Conservation (phyloP, 2,329 filamentous ascomycete species). For the Alternaria triticimaculans region DNA sequence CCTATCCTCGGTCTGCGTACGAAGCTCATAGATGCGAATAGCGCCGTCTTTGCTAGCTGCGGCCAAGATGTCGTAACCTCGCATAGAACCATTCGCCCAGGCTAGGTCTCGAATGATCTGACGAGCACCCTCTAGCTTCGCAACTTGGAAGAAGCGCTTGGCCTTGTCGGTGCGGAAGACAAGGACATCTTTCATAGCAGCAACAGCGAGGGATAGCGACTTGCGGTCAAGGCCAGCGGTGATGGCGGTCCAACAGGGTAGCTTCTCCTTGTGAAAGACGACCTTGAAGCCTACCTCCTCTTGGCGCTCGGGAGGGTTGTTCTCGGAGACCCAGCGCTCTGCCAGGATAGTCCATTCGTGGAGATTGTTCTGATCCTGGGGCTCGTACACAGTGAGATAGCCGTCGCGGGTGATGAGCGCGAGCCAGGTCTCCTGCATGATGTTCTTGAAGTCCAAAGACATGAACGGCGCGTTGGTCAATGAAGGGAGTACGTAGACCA, state of each 20-base stretch:
- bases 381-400: conserved; percentile 80
- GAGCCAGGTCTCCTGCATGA: conserved; percentile 83
- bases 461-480: conserved; percentile 74
- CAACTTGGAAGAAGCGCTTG: conserved; percentile 85
- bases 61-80: conserved; percentile 88
- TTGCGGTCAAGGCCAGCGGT: conserved; percentile 82
- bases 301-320: conserved; percentile 69
- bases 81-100: conserved; percentile 90
- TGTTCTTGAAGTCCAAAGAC: conserved; percentile 85
- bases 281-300: conserved; percentile 89
- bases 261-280: conserved; percentile 85
- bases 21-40: conserved; percentile 85
- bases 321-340: conserved; percentile 74
- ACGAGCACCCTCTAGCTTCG: conserved; percentile 74
- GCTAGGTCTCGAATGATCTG: conserved; percentile 85
- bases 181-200: conserved; percentile 81
- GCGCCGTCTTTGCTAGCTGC: conserved; percentile 92
- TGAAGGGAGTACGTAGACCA: conserved; percentile 66
- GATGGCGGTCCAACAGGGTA: conserved; percentile 78
- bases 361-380: conserved; percentile 81
- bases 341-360: conserved; percentile 78
- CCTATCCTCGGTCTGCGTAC: conserved; percentile 61
- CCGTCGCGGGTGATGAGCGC: conserved; percentile 86
- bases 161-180: conserved; percentile 79
- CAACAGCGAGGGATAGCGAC: conserved; percentile 80